Conservation (phyloP, 148 eudicot species). For the Camellia sinensis region DNA sequence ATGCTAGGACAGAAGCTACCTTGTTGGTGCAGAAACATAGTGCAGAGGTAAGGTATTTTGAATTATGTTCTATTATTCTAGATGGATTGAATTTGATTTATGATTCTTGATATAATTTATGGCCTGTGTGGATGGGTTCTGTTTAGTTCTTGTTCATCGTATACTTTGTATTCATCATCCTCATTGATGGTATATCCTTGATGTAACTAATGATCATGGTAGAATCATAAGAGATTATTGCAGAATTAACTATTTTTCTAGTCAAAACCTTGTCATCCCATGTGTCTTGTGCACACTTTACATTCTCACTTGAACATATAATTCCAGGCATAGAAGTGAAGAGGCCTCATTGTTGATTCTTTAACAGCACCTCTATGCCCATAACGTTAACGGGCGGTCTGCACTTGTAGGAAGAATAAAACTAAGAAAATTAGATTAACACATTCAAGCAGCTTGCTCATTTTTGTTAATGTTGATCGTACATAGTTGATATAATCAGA, state of each 20-base stretch:
- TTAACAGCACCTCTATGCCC: not conserved
- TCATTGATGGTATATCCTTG: not conserved
- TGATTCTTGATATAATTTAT: not conserved
- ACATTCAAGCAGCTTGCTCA: not conserved
- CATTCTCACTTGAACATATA: not conserved
- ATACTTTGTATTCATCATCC: not conserved
- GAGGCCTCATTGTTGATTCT: not conserved
- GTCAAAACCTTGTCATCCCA: not conserved
- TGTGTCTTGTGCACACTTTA: not conserved
- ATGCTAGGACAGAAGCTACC: conserved; percentile 77
- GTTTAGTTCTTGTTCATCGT: not conserved
- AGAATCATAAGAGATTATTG: not conserved
- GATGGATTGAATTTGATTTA: not conserved
- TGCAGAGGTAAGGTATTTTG: conserved; percentile 57
- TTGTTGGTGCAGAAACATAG: conserved; percentile 71
- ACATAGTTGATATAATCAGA: not conserved
- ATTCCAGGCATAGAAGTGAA: not conserved
- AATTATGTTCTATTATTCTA: not conserved
- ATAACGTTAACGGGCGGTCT: not conserved
- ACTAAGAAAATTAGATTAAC: not conserved
- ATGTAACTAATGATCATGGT: not conserved
- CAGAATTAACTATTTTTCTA: not conserved
- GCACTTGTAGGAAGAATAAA: not conserved
- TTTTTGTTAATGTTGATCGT: not conserved
- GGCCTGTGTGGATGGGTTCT: not conserved